A percentile compares a stretch with the other conserved stretches of the same genome.
These are phyloP conservation scores for Fomitopsis schrenkii DNA, from an alignment of 1,284 basidiomycete genomes.

Conservation along the genomic window DNA sequence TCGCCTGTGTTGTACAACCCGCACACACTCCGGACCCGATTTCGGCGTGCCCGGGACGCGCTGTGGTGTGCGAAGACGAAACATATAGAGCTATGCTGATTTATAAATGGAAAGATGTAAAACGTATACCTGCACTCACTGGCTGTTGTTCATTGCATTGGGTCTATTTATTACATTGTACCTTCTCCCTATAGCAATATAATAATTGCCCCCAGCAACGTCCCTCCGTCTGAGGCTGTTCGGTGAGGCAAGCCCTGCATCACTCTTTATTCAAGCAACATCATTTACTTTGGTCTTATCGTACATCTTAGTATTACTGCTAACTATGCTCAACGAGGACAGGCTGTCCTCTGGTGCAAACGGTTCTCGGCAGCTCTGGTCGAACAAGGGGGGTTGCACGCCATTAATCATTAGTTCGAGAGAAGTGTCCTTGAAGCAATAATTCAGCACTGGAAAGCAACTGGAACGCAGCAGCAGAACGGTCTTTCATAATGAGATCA, in stretches of 20 bases:
- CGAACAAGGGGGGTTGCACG: not conserved
- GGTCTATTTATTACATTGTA: constrained; percentile 2
- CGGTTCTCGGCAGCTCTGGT: too few species aligned
- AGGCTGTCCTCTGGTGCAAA: not conserved
- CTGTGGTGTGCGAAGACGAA: not conserved
- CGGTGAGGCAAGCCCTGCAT: too few species aligned
- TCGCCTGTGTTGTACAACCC: not conserved
- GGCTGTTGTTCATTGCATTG: not conserved
- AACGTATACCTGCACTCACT: constrained; percentile 1
- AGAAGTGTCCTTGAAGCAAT: not conserved
- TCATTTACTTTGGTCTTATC: too few species aligned
- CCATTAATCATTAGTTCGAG: not conserved
- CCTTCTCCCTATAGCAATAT: not conserved
- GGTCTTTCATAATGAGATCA: not conserved
- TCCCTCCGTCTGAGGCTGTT: not conserved
- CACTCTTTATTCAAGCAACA: not conserved
- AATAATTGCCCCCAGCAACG: not conserved
- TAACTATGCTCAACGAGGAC: not conserved
- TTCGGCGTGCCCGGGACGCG: too few species aligned
- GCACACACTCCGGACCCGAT: too few species aligned
- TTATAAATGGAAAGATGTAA: not conserved
- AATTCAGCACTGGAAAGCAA: not conserved
- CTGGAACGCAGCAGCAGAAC: not conserved
- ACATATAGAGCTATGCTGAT: not conserved
- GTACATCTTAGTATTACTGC: not conserved